phyloP scores from a whole-genome alignment of 176 grass and related monocot species.

The Urochloa ruziziensis region DNA sequence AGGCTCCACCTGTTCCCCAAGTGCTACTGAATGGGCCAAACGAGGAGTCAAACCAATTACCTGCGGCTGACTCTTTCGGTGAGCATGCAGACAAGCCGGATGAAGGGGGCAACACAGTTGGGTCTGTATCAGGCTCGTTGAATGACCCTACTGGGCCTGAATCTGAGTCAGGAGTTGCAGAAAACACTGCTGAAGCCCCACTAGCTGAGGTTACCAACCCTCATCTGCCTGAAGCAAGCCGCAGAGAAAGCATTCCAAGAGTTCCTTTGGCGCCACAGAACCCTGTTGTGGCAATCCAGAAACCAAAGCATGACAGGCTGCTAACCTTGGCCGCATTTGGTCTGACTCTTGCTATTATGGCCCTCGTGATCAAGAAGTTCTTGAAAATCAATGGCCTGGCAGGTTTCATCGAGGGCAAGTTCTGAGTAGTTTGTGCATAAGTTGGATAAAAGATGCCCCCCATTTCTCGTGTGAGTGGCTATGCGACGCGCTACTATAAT shows the following conservation, averaged over 20 bases:
- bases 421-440: conserved; percentile 48
- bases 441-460: conserved; percentile 14
- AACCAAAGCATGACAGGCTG: conserved; percentile 70
- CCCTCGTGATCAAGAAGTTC: conserved; percentile 90
- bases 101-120: conserved; percentile 34
- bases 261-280: conserved; percentile 16
- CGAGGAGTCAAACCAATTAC: conserved; percentile 33
- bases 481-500: conserved; percentile 11
- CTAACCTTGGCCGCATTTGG: conserved; percentile 79
- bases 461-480: neutral
- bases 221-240: conserved; percentile 27
- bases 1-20: conserved; percentile 72
- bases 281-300: conserved; percentile 39
- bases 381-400: conserved; percentile 64
- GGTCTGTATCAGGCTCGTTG: conserved; percentile 18
- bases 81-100: conserved; percentile 19
- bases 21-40: conserved; percentile 18
- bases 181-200: conserved; percentile 42
- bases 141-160: conserved; percentile 42
- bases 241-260: conserved; percentile 37
- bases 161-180: conserved; percentile 29
- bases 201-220: conserved; percentile 27
- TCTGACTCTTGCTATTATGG: conserved; percentile 78
- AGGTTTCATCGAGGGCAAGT: conserved; percentile 75
- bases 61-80: neutral